Evolutionary conservation across 192 early-diverging fungal species (phyloP).

Genomic region (Coemansia sp.): DNA sequence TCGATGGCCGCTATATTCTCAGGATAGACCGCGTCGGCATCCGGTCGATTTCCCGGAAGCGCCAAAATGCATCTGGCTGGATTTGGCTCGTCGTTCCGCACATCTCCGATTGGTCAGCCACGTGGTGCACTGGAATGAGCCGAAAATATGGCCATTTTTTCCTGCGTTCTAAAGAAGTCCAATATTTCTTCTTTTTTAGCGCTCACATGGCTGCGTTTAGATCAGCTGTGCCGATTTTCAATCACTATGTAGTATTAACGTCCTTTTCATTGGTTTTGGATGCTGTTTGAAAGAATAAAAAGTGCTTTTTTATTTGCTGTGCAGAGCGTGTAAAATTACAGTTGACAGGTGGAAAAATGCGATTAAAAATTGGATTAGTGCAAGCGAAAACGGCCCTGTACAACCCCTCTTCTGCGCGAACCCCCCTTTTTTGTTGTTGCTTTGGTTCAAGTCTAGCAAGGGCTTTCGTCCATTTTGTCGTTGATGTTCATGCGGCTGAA

Average conservation of each 20-base stretch:
- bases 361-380: too few relatives aligned
- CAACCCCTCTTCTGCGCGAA: background rate
- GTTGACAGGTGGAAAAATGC: background rate
- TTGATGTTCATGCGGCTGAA: constrained; percentile 54
- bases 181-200: background rate
- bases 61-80: background rate
- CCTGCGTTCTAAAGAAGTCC: background rate
- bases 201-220: background rate
- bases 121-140: background rate
- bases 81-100: background rate
- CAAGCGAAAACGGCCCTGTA: background rate
- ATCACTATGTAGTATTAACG: background rate
- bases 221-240: background rate
- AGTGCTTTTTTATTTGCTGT: too few relatives aligned
- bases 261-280: too few relatives aligned
- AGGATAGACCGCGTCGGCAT: too few relatives aligned
- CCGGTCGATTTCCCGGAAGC: background rate
- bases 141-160: background rate
- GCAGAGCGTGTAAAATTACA: constrained; percentile 2
- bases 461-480: constrained; percentile 26
- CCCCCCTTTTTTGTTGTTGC: background rate
- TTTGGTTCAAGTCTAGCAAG: background rate
- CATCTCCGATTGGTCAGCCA: background rate
- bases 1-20: too few relatives aligned
- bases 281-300: background rate